A percentile compares a stretch with the other conserved stretches of the same genome.
These are phyloP conservation scores for Friedmanniomyces endolithicus DNA, from an alignment of 495 filamentous ascomycete genomes.

Conservation along the genomic window DNA sequence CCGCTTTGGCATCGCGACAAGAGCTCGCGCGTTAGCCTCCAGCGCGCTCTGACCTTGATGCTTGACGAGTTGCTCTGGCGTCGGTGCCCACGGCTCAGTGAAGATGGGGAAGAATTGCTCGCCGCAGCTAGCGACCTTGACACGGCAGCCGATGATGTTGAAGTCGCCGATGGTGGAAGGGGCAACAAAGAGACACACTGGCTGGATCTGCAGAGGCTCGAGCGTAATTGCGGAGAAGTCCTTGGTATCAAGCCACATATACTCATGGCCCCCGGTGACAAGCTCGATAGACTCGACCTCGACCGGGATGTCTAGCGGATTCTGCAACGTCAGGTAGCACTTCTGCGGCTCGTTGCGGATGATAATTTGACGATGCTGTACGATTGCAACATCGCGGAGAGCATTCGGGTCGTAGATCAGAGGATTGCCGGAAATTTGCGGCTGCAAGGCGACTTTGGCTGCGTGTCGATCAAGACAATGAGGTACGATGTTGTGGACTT, in stretches of 20 bases:
- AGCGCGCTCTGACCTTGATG: constrained; percentile 17
- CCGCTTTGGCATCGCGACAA: neutral
- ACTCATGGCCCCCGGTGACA: constrained; percentile 46
- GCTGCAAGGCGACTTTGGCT: neutral
- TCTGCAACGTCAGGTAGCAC: constrained; percentile 77
- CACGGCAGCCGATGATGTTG: constrained; percentile 62
- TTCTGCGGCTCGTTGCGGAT: constrained; percentile 47
- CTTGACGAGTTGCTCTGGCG: constrained; percentile 61
- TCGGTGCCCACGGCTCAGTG: constrained; percentile 58
- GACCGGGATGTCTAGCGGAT: constrained; percentile 84
- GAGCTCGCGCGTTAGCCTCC: neutral
- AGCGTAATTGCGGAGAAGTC: constrained; percentile 51
- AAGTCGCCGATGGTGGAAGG: constrained; percentile 54
- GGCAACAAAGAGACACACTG: constrained; percentile 56
- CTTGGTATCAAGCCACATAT: constrained; percentile 47
- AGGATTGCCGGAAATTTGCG: constrained; percentile 31
- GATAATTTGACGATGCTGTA: neutral
- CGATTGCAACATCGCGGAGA: neutral
- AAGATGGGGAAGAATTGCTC: constrained; percentile 78
- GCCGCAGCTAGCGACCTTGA: constrained; percentile 68
- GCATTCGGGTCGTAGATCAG: constrained; percentile 38
- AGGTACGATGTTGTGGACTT: constrained; percentile 52
- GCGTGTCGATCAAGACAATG: constrained; percentile 32
- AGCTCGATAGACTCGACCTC: constrained; percentile 74
- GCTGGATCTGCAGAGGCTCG: constrained; percentile 67